These are phyloP conservation scores for Strobilomyces confusus DNA, from an alignment of 768 basidiomycete species.

Conservation along the genomic window DNA sequence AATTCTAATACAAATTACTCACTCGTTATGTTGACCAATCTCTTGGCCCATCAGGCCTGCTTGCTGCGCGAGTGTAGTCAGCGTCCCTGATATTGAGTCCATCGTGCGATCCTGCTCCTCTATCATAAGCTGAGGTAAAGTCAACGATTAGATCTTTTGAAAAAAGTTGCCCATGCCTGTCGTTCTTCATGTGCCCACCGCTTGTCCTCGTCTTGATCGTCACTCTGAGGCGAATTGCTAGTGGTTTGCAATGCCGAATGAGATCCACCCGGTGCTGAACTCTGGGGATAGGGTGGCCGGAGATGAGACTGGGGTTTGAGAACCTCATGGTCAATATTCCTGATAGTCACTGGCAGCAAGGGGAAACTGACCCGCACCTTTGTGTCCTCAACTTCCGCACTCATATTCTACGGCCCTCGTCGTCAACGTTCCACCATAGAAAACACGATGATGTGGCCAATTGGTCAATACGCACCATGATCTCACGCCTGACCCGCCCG, in stretches of 20 bases:
- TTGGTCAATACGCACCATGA: constrained; percentile 57
- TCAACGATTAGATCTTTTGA: background rate
- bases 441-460: constrained; percentile 3
- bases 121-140: constrained; percentile 65
- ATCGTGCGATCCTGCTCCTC: constrained; percentile 88
- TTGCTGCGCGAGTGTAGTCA: constrained; percentile 82
- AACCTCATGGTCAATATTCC: background rate
- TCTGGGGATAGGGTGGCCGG: constrained; percentile 16
- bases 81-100: constrained; percentile 80
- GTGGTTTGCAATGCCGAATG: constrained; percentile 11
- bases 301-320: constrained; percentile 2
- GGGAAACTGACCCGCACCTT: constrained; percentile 10
- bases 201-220: constrained; percentile 59
- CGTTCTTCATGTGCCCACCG: constrained; percentile 87
- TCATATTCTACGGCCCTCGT: constrained; percentile 66
- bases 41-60: constrained; percentile 94
- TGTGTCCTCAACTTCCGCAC: constrained; percentile 48
- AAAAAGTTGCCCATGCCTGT: constrained; percentile 45
- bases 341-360: background rate
- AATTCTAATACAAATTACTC: constrained; percentile 25
- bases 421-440: constrained; percentile 10
- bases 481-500: constrained; percentile 63
- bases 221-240: constrained; percentile 13
- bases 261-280: constrained; percentile 17
- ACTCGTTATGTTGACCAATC: constrained; percentile 91